Evolutionary conservation across 2,329 filamentous ascomycete species (phyloP), one percentile per base, ranked within the genome.

Genomic region (Ophiostoma himal-ulmi): DNA sequence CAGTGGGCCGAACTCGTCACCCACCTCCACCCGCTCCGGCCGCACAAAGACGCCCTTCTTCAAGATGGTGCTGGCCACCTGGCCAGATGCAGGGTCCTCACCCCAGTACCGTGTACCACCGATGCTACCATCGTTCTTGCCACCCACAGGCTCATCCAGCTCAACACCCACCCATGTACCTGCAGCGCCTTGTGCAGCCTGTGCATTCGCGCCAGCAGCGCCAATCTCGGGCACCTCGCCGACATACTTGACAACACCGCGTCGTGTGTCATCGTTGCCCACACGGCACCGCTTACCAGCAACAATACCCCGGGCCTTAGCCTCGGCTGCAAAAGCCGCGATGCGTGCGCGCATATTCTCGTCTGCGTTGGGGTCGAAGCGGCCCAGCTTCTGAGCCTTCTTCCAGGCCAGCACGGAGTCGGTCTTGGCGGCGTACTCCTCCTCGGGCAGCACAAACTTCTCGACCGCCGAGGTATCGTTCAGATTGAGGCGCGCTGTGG

Each of bases 381-480:
- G 92, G 68, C 95, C 95, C n/a, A 98, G 87, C 78, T 96, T 94
- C 79, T 97, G 89, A n/a, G 88, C 83, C 81, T 92, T 94, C 82
- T 99, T 99, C 93, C 93, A 98, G 6, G 94, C 92, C 34, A 97
- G 86, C 17, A 99, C 95, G 3, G 91, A 94, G 80, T 97, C 92
- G 62, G 88, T 84, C 77, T 94, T 93, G 76, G 88, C 88, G 78
- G 93, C 93, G 81, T 99, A 99, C 77, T 94, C 91, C 68, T 89
- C 85, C 69, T 86, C 84, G n/a, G 93, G 92, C 85, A 99, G 91
- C 73, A 91, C 88, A 79, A 95, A 98, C 82, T 97, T 97, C 70
- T 93, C 88, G 5, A 97, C 93, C 11, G 87, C 85, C 62, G 91
- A 90, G 64, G 91, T 86, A 81, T 96, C 94, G 74, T 86, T 90